Percentiles rank a stretch among this genome's conserved stretches.
phyloP scores from a whole-genome alignment of 139 green algal genomes.

The Closterium sp. region DNA sequence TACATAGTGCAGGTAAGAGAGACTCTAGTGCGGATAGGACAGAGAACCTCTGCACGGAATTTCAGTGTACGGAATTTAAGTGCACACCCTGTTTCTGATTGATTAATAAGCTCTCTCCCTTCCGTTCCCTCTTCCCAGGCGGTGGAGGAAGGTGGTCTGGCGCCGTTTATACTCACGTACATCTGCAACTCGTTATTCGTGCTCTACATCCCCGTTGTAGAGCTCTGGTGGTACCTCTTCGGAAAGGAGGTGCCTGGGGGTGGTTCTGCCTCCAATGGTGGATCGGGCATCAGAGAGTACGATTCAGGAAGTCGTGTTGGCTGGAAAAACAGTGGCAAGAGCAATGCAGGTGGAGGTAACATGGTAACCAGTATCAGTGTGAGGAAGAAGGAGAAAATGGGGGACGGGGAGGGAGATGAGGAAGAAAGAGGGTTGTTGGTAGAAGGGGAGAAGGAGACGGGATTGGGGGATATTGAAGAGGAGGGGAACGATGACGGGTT shows the following conservation, averaged over 20 bases:
- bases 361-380: not conserved
- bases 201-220: slow-evolving; percentile 75
- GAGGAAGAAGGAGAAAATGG: not conserved
- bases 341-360: not conserved
- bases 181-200: slow-evolving; percentile 85
- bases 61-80: not conserved
- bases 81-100: no score
- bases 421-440: not conserved
- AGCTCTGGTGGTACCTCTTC: not conserved
- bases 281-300: not conserved
- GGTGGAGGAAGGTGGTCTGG: slow-evolving; percentile 60
- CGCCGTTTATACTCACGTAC: slow-evolving; percentile 81
- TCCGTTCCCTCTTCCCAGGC: no score
- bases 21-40: no score
- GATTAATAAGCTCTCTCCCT: no score
- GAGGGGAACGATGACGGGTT: not conserved
- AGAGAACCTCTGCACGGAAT: no score
- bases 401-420: not conserved
- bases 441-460: not conserved
- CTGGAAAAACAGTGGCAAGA: not conserved
- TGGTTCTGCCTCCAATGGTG: not conserved
- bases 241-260: not conserved
- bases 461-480: not conserved
- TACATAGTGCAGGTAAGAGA: slow-evolving; percentile 68
- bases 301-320: not conserved